Percentiles rank a stretch among this genome's conserved stretches.
Conservation (phyloP, 2,329 filamentous ascomycete species). For the Apiospora arundinis region DNA sequence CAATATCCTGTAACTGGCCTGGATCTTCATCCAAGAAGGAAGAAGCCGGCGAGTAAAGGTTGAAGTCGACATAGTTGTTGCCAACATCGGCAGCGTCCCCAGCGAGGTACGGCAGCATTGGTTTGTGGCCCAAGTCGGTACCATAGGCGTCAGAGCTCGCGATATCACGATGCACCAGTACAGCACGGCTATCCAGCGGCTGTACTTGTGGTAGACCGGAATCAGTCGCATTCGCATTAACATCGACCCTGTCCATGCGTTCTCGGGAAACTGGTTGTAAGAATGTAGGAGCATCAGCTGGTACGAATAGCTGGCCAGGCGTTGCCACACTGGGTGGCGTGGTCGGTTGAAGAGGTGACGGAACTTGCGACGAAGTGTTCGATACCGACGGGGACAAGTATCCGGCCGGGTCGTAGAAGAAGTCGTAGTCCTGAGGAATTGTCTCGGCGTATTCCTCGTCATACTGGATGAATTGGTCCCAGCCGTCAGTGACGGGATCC, state of each 20-base stretch:
- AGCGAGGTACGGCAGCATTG: slow-evolving; percentile 49
- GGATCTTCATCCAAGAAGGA: slow-evolving; percentile 57
- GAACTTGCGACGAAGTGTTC: slow-evolving; percentile 23
- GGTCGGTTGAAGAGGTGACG: slow-evolving; percentile 31
- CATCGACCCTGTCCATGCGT: slow-evolving; percentile 22
- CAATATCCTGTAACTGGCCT: slow-evolving; percentile 35
- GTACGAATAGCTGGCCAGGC: slow-evolving; percentile 42
- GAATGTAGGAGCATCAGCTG: slow-evolving; percentile 27
- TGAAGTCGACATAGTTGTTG: slow-evolving; percentile 61
- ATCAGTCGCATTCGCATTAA: not conserved
- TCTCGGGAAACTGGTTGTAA: slow-evolving; percentile 23
- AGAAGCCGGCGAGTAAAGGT: slow-evolving; percentile 56
- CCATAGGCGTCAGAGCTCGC: not conserved
- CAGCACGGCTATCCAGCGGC: not conserved
- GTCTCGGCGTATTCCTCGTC: slow-evolving; percentile 43
- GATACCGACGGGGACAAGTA: slow-evolving; percentile 47
- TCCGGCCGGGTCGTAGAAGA: slow-evolving; percentile 51
- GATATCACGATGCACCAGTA: not conserved
- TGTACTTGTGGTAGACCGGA: not conserved
- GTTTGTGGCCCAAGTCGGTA: slow-evolving; percentile 22
- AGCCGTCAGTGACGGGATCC: slow-evolving; percentile 41
- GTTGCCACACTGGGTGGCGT: slow-evolving; percentile 32
- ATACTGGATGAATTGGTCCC: slow-evolving; percentile 55
- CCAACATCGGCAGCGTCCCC: slow-evolving; percentile 40
- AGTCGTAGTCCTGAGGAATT: slow-evolving; percentile 49